Percentiles rank a stretch among this genome's conserved stretches.
These are phyloP conservation scores for Neckera pumila DNA, from an alignment of 225 moss, liverwort and hornwort species.

Conservation along the genomic window DNA sequence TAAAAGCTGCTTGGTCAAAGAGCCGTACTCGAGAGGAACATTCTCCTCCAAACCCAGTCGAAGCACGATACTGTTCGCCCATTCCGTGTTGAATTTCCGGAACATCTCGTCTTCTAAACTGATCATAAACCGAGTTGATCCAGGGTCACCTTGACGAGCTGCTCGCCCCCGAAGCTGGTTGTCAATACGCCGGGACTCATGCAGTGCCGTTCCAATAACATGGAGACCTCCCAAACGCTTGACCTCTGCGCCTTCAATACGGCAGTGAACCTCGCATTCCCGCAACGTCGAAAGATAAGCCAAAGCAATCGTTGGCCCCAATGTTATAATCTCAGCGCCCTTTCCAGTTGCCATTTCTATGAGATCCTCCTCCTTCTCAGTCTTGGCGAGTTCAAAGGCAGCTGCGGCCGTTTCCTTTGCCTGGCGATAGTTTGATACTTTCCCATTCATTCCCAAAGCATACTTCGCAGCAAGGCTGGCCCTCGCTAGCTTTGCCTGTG, in stretches of 20 bases:
- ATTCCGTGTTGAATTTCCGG: conserved; percentile 93
- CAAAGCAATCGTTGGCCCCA: conserved; percentile 60
- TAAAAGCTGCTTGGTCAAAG: conserved; percentile 59
- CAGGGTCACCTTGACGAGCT: conserved; percentile 97
- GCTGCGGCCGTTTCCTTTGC: conserved; percentile 62
- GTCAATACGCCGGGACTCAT: conserved; percentile 94
- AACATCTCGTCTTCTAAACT: conserved; percentile 99
- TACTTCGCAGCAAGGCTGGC: conserved; percentile 70
- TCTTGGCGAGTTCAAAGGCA: conserved; percentile 70
- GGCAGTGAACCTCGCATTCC: conserved; percentile 81
- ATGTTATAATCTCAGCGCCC: conserved; percentile 39
- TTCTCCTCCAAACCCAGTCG: conserved; percentile 86
- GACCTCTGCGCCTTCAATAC: conserved; percentile 76
- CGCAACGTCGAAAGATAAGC: conserved; percentile 72
- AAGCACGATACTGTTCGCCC: conserved; percentile 79
- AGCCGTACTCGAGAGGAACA: conserved; percentile 77
- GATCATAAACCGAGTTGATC: conserved; percentile 98
- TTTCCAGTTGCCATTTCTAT: conserved; percentile 40
- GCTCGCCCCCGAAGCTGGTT: conserved; percentile 89
- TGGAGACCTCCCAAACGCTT: conserved; percentile 89
- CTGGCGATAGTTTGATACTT: conserved; percentile 66
- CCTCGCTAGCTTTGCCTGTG: conserved; percentile 45
- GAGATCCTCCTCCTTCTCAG: conserved; percentile 47
- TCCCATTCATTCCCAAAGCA: conserved; percentile 36
- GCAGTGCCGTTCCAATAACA: conserved; percentile 89